A percentile compares a stretch with the other conserved stretches of the same genome.
Conservation (phyloP, 306 rosid genomes). For the Lagenaria siceraria region DNA sequence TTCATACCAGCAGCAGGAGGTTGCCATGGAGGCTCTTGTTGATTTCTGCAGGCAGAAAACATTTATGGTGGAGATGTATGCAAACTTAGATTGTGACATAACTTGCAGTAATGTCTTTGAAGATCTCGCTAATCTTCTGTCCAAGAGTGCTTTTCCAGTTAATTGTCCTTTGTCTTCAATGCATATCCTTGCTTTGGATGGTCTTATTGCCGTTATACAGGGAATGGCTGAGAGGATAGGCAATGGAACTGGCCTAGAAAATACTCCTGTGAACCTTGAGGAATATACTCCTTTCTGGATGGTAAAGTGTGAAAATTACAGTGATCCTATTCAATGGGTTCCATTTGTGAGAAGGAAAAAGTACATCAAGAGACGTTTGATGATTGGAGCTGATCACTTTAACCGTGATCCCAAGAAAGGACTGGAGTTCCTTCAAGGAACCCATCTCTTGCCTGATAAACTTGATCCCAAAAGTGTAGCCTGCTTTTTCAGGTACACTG, state of each 20-base stretch:
- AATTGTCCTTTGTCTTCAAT: constrained; percentile 74
- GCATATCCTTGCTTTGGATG: constrained; percentile 90
- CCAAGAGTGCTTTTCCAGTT: constrained; percentile 87
- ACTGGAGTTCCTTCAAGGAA: constrained; percentile 94
- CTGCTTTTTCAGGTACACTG: constrained; percentile 94
- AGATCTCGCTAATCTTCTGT: constrained; percentile 78
- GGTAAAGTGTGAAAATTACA: constrained; percentile 85
- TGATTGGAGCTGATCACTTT: constrained; percentile 99
- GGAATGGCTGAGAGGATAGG: constrained; percentile 96
- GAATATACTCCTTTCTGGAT: constrained; percentile 94
- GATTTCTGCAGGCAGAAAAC: constrained; percentile 91
- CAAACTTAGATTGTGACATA: constrained; percentile 86
- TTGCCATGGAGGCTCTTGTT: constrained; percentile 88
- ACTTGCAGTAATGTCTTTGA: constrained; percentile 96
- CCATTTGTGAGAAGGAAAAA: constrained; percentile 80
- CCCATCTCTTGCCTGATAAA: constrained; percentile 92
- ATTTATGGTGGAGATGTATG: constrained; percentile 90
- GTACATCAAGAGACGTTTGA: constrained; percentile 86
- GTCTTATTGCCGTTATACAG: constrained; percentile 88
- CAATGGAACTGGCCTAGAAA: constrained; percentile 56
- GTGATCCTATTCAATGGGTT: constrained; percentile 84
- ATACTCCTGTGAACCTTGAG: constrained; percentile 58
- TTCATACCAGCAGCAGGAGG: constrained; percentile 89
- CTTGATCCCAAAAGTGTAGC: constrained; percentile 99
- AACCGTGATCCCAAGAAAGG: constrained; percentile 99